These are phyloP conservation scores for Penicillium crystallinum DNA, from an alignment of 495 filamentous ascomycete species.

Conservation along the genomic window DNA sequence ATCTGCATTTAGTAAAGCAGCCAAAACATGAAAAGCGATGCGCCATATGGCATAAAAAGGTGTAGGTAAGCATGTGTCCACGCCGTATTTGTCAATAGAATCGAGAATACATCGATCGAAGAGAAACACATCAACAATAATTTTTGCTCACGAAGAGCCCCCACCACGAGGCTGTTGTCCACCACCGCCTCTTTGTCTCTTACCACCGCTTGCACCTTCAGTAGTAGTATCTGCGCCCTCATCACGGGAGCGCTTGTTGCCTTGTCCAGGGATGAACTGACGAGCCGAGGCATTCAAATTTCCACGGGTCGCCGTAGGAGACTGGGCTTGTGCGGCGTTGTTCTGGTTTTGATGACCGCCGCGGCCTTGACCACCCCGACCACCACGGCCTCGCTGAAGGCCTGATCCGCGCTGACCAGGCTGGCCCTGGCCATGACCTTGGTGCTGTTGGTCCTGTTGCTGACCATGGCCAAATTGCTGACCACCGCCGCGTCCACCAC, in stretches of 20 bases:
- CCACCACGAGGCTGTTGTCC: slow-evolving; percentile 29
- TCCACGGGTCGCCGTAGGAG: slow-evolving; percentile 33
- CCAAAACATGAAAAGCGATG: not conserved
- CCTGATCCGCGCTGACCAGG: slow-evolving; percentile 33
- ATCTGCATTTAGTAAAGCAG: not conserved
- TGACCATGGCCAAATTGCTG: slow-evolving; percentile 31
- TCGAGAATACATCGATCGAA: slow-evolving; percentile 11
- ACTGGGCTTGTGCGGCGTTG: slow-evolving; percentile 20
- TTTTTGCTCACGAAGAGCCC: slow-evolving; percentile 5
- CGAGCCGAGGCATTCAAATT: slow-evolving; percentile 49
- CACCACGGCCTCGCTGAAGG: slow-evolving; percentile 44
- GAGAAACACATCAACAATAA: slow-evolving; percentile 9
- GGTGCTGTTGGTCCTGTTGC: slow-evolving; percentile 11
- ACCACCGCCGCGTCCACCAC: slow-evolving; percentile 29
- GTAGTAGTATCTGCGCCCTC: slow-evolving; percentile 49
- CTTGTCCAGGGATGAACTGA: slow-evolving; percentile 54
- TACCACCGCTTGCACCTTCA: slow-evolving; percentile 41
- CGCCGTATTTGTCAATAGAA: not conserved
- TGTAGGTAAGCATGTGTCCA: not conserved
- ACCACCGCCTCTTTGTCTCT: slow-evolving; percentile 50
- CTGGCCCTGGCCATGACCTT: slow-evolving; percentile 15
- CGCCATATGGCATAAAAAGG: not conserved
- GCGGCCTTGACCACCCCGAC: slow-evolving; percentile 41
- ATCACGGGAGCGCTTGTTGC: slow-evolving; percentile 61
- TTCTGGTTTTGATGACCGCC: slow-evolving; percentile 35